Base-by-base conservation (phyloP, 202 grass and related monocot species). In the Carex sylvatica region DNA sequence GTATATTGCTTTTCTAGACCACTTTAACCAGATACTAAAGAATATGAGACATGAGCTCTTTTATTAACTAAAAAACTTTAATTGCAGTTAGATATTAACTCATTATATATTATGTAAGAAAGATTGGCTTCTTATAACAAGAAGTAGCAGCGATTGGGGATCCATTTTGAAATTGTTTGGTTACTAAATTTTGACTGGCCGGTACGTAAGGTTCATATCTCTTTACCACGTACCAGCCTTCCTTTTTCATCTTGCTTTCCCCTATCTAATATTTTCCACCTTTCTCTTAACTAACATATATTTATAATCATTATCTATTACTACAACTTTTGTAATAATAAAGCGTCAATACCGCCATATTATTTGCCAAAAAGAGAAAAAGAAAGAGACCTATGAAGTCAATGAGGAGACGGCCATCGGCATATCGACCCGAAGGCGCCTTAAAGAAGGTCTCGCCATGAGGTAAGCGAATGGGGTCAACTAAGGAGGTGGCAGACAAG, bases 381-480 rank as follows among this genome's bases (percentile, higher is more conserved):
- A 22, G 35, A 4, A 81, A 81, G 20, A 61, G 12, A 88, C 87
- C 87, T 13, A 86, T 83, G 53, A 86, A 89, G 79, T 89, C 87
- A 42, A 89, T 74, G 16, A 83, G 22, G 79, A 89, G 87, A 49
- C 87, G 70, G 23, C 87, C 87, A 69, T 89, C 87, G 0, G 83
- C 66, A 61, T 30, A 79, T n/a, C 87, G 71, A 31, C 87, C 87
- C 9, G 71, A 60, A 47, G 84, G 84, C 31, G 16, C 73, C 59
- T 76, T 24, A 40, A 89, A 89, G 84, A 80, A 83, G 14, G 87
- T 83, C 72, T 82, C 61, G 2, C 87, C 87, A 24, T 83, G 44
- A 9, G 87, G 87, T 9, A 63, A 74, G 26, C n/a, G 42, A 5
- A 82, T 23, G 0, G 72, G 84, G 40, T 74, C 79, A 53, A 15